Percentiles rank a stretch among this genome's conserved stretches.
phyloP scores from a whole-genome alignment of 805 yeast genomes.

The Myxozyma udenii region DNA sequence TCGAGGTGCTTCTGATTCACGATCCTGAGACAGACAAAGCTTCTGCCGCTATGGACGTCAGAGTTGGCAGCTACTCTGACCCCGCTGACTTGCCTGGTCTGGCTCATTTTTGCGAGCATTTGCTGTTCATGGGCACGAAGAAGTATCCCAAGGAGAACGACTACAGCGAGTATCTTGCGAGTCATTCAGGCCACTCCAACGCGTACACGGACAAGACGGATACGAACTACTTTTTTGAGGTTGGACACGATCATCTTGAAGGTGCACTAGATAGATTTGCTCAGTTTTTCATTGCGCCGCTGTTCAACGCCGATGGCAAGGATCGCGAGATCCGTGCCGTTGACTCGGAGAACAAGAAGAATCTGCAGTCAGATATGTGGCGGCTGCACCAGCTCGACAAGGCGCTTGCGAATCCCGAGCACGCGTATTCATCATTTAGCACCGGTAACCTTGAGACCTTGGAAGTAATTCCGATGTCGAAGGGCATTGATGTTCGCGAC shows the following conservation, averaged over 20 bases:
- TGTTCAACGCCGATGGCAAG: slow-evolving; percentile 69
- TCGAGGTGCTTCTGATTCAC: slow-evolving; percentile 64
- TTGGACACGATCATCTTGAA: slow-evolving; percentile 66
- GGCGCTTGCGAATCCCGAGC: slow-evolving; percentile 64
- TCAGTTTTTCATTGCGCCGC: slow-evolving; percentile 84
- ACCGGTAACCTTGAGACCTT: slow-evolving; percentile 84
- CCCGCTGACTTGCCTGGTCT: slow-evolving; percentile 69
- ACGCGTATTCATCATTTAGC: slow-evolving; percentile 83
- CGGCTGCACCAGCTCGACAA: slow-evolving; percentile 81
- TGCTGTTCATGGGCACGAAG: slow-evolving; percentile 75
- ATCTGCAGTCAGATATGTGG: slow-evolving; percentile 87
- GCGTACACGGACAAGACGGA: slow-evolving; percentile 88
- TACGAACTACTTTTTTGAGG: slow-evolving; percentile 88
- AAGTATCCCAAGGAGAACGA: slow-evolving; percentile 75
- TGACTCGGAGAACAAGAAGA: slow-evolving; percentile 93
- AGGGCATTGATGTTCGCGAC: slow-evolving; percentile 73
- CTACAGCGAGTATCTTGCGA: slow-evolving; percentile 67
- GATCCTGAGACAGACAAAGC: slow-evolving; percentile 66
- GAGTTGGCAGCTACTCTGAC: slow-evolving; percentile 78
- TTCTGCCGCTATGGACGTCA: slow-evolving; percentile 70
- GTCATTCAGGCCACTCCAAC: slow-evolving; percentile 84
- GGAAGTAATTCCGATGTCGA: slow-evolving; percentile 56
- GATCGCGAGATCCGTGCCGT: slow-evolving; percentile 93
- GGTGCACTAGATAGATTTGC: slow-evolving; percentile 92
- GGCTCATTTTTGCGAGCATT: slow-evolving; percentile 88